phyloP scores from a whole-genome alignment of 768 basidiomycete species.

The Lentinula sp. region DNA sequence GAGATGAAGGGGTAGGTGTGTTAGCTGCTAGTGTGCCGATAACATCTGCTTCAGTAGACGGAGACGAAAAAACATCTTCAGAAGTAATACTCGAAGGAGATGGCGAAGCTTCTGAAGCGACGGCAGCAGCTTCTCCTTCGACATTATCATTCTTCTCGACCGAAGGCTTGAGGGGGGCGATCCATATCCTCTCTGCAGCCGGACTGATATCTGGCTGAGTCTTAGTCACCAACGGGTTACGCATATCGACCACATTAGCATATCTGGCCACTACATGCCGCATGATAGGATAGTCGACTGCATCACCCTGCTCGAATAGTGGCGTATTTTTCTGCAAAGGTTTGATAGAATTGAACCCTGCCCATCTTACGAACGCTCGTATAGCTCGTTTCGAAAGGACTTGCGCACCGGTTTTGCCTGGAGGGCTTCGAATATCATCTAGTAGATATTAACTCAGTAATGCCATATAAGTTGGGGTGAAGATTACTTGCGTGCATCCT shows the following conservation, averaged over 20 bases:
- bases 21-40: neutral
- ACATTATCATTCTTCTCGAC: neutral
- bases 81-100: neutral
- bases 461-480: neutral
- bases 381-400: neutral
- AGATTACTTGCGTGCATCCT: neutral
- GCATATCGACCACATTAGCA: neutral
- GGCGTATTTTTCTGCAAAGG: neutral
- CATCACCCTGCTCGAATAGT: neutral
- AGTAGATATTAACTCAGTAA: neutral
- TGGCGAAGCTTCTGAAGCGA: neutral
- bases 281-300: constrained; percentile 4
- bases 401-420: neutral
- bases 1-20: neutral
- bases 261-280: neutral
- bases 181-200: neutral
- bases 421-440: neutral
- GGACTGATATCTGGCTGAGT: neutral
- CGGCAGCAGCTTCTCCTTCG: neutral
- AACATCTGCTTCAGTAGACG: neutral
- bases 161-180: neutral
- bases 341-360: neutral
- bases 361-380: constrained; percentile 1
- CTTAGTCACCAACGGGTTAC: neutral
- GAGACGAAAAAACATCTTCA: neutral